Evolutionary conservation across 345 rosid genomes (phyloP).

Genomic region (Eucalyptus coolabah): DNA sequence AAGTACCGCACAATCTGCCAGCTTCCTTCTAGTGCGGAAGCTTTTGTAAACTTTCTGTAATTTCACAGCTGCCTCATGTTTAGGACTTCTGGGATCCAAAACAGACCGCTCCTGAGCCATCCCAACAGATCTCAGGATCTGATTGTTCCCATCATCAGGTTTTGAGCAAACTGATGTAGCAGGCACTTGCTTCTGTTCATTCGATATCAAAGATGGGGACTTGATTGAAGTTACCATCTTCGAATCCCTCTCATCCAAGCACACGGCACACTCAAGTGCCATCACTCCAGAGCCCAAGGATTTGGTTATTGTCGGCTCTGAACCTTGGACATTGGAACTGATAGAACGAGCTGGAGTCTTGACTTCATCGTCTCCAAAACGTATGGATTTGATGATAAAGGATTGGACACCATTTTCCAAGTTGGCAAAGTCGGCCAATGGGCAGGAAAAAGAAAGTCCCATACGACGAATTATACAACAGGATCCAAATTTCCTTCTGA

Average conservation of each 20-base stretch:
- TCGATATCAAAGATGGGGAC: background rate
- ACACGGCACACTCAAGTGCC: slow-evolving; percentile 52
- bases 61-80: slow-evolving; percentile 71
- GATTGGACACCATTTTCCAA: slow-evolving; percentile 46
- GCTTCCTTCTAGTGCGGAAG: slow-evolving; percentile 89
- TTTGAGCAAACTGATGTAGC: background rate
- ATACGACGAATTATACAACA: background rate
- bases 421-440: slow-evolving; percentile 33
- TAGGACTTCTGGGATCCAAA: slow-evolving; percentile 46
- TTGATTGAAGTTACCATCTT: slow-evolving; percentile 31
- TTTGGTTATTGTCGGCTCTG: slow-evolving; percentile 40
- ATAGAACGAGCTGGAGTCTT: slow-evolving; percentile 50
- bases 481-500: background rate
- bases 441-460: slow-evolving; percentile 51
- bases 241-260: slow-evolving; percentile 37
- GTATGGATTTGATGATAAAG: slow-evolving; percentile 50
- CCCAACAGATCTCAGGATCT: slow-evolving; percentile 1
- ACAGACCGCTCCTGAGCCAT: slow-evolving; percentile 3
- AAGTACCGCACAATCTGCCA: slow-evolving; percentile 90
- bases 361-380: slow-evolving; percentile 52
- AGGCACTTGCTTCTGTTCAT: background rate
- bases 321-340: slow-evolving; percentile 30
- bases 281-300: slow-evolving; percentile 55
- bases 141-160: background rate
- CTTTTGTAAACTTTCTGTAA: slow-evolving; percentile 94